A percentile compares a stretch with the other conserved stretches of the same genome.
These are phyloP conservation scores for Capronia coronata DNA, from an alignment of 2,329 filamentous ascomycete genomes.

Conservation along the genomic window DNA sequence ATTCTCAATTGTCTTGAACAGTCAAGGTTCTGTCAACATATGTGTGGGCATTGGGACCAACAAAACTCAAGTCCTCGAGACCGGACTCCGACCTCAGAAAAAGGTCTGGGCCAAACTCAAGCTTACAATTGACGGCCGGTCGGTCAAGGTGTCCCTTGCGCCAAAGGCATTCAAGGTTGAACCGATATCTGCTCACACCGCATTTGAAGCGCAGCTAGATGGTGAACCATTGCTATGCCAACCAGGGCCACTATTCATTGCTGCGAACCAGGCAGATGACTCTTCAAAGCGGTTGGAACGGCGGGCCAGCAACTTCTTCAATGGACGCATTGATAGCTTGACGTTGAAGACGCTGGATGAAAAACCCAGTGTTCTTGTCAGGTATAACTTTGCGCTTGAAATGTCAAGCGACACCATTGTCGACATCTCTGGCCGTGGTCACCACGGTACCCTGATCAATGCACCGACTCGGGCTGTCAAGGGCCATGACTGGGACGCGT, in stretches of 20 bases:
- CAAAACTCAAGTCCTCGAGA: no score
- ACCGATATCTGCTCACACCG: neutral
- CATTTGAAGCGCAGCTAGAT: neutral
- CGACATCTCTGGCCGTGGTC: conserved; percentile 29
- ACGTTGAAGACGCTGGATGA: neutral
- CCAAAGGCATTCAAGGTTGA: no score
- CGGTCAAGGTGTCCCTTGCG: no score
- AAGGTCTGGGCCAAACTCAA: no score
- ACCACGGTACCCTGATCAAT: conserved; percentile 32
- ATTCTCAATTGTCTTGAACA: neutral
- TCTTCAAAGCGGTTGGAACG: neutral
- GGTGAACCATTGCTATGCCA: no score
- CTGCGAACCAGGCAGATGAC: neutral
- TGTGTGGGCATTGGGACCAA: neutral
- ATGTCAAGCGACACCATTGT: conserved; percentile 23
- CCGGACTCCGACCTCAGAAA: no score
- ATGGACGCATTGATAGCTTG: conserved; percentile 12
- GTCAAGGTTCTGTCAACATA: neutral
- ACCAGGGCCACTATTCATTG: neutral
- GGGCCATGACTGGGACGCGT: conserved; percentile 34
- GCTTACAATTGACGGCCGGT: no score
- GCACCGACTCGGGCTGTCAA: conserved; percentile 33
- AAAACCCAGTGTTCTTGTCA: neutral
- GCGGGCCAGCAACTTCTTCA: conserved; percentile 6
- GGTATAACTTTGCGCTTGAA: conserved; percentile 13